Evolutionary conservation across 495 filamentous ascomycete genomes (phyloP), one percentile per base, ranked within the genome.

Genomic region (Schizothecium vesticola): DNA sequence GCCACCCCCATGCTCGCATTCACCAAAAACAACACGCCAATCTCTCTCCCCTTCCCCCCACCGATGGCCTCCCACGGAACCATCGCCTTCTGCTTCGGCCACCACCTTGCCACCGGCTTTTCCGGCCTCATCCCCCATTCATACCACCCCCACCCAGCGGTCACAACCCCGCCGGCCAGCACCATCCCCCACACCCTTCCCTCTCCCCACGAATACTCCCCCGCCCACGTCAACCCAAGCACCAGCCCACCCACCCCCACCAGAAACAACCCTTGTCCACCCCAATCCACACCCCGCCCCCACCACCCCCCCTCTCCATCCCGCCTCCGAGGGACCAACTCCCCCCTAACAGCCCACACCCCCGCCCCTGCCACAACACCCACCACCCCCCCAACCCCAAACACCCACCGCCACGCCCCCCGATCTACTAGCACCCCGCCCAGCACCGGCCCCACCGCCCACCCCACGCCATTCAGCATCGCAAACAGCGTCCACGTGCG

Each of bases 401-500:
- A 70, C 85, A 87, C 78, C 86, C 88, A 26, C 86, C 73, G 86
- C 86, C 88, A 33, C 76, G 84, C 1, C 75, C 76, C 61, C 79
- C 43, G 11, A 80, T 78, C 21, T 82, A 71, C 56, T 72, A 75
- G 31, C 31, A 33, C 31, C 8, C 75, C 75, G 13, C 86, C 86
- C 22, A 86, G 77, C 21, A 86, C 81, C 0, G 87, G 87, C 0
- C 87, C 86, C 21, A 87, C 68, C 0, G 81, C 79, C 68, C 85
- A 88, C 19, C 80, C 80, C 6, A 86, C 65, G 1, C 84, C 85
- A 3, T 76, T 75, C 3, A 87, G 73, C 1, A 87, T 56, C 0
- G 81, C 78, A 71, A 90, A 87, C 9, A 86, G 70, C 4, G 84
- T 84, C 74, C 84, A 87, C 67, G 86, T 88, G 68, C 80, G 82